phyloP scores from a whole-genome alignment of 345 rosid genomes.

The Orychophragmus violaceus region DNA sequence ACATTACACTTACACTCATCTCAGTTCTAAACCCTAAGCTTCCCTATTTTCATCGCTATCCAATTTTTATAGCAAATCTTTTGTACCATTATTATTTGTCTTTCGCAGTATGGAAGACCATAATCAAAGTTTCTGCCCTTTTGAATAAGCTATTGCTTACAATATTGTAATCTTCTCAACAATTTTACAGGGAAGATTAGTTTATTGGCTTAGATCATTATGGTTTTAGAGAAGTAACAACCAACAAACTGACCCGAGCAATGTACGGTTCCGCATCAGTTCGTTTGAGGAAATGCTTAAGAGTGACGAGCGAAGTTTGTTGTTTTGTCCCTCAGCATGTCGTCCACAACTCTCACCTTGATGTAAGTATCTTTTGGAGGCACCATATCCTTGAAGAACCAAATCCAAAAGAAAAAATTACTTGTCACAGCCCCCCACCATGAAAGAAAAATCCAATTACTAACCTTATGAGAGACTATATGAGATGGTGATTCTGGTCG shows the following conservation, averaged over 20 bases:
- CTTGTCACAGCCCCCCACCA: neutral
- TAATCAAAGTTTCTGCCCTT: neutral
- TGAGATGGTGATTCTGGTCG: slow-evolving; percentile 45
- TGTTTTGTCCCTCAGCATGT: slow-evolving; percentile 63
- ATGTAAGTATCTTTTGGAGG: slow-evolving; percentile 96
- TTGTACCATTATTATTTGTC: neutral
- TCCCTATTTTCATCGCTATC: neutral
- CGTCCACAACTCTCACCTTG: slow-evolving; percentile 76
- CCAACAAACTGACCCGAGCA: slow-evolving; percentile 51
- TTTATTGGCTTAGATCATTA: neutral
- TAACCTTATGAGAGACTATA: slow-evolving; percentile 58
- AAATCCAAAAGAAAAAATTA: neutral
- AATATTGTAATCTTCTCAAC: neutral
- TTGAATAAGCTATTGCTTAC: no score
- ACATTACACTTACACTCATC: neutral
- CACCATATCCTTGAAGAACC: slow-evolving; percentile 72
- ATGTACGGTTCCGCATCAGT: slow-evolving; percentile 89
- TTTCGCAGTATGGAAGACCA: neutral
- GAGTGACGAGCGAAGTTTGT: slow-evolving; percentile 74
- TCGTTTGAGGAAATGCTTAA: slow-evolving; percentile 87
- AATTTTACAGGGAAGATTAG: neutral
- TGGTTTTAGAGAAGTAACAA: neutral
- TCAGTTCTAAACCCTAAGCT: neutral
- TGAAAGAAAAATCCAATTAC: neutral
- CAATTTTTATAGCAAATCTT: neutral